These are phyloP conservation scores for Mortierella antarctica DNA, from an alignment of 192 early-diverging fungal species.

Conservation along the genomic window DNA sequence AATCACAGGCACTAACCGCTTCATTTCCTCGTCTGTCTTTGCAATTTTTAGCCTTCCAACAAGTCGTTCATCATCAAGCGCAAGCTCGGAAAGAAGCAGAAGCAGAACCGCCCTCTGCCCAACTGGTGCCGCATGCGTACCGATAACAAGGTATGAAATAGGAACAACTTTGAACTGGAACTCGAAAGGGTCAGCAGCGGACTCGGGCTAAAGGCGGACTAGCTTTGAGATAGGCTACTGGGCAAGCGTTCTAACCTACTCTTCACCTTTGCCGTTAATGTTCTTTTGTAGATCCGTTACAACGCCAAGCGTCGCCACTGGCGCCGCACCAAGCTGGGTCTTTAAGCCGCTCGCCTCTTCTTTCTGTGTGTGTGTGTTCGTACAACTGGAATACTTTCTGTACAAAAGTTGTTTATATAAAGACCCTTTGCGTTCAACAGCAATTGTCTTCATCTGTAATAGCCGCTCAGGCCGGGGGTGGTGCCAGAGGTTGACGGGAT, in stretches of 20 bases:
- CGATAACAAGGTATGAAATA: conserved; percentile 90
- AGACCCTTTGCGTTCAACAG: too few relatives aligned
- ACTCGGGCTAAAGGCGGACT: too few relatives aligned
- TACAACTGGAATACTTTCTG: too few relatives aligned
- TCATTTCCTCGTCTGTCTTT: not conserved
- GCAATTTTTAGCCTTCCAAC: conserved; percentile 84
- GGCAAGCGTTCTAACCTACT: too few relatives aligned
- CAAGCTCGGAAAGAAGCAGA: conserved; percentile 97
- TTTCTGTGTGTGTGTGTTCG: not conserved
- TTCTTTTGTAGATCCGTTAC: conserved; percentile 72
- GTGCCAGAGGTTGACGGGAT: too few relatives aligned
- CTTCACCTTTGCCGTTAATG: not conserved
- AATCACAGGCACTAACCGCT: too few relatives aligned
- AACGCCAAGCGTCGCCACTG: conserved; percentile 99
- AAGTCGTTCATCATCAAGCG: conserved; percentile 98
- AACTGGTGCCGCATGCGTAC: conserved; percentile 97
- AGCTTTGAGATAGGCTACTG: too few relatives aligned
- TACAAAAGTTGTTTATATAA: too few relatives aligned
- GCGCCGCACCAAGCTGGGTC: conserved; percentile 98
- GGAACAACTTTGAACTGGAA: not conserved
- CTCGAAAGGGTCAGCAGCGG: too few relatives aligned
- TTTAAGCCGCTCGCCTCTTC: conserved; percentile 70
- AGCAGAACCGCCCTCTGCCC: conserved; percentile 99
- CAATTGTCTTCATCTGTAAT: too few relatives aligned
- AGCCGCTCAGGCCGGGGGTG: too few relatives aligned